Evolutionary conservation across 208 protist species (phyloP).

Genomic region (Vickermania spadyakhi): DNA sequence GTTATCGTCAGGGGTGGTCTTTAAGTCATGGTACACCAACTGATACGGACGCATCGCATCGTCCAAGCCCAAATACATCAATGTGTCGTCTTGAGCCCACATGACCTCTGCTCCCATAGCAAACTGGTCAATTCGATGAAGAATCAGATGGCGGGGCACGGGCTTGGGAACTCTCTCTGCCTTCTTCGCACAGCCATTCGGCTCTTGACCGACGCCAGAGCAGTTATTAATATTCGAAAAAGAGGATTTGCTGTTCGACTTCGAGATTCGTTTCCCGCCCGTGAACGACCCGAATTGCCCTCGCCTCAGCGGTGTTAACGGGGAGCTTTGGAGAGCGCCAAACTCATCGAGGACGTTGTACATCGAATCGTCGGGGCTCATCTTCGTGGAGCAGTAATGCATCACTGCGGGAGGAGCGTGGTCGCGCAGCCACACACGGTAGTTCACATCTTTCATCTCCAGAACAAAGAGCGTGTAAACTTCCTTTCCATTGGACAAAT

Average conservation of each 20-base stretch:
- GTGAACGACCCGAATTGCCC: not conserved
- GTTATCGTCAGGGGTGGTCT: conserved; percentile 4
- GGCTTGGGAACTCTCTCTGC: not conserved
- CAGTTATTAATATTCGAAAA: no score
- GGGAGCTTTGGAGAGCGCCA: not conserved
- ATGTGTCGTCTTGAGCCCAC: conserved; percentile 24
- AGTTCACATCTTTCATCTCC: conserved; percentile 40
- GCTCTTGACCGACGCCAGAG: no score
- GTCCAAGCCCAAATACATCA: conserved; percentile 58
- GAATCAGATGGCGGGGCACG: conserved; percentile 21
- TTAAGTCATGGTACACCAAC: conserved; percentile 54
- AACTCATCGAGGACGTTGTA: conserved; percentile 14
- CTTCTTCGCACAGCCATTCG: not conserved
- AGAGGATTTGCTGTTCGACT: not conserved
- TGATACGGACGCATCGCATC: conserved; percentile 35
- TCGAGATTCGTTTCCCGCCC: not conserved
- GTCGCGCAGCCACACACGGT: conserved; percentile 25
- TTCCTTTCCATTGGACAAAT: conserved; percentile 56
- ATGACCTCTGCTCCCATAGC: conserved; percentile 41
- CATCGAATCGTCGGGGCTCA: conserved; percentile 21
- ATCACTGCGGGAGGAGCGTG: conserved; percentile 9
- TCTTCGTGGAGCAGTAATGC: conserved; percentile 25
- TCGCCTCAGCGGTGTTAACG: not conserved
- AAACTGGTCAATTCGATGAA: conserved; percentile 41
- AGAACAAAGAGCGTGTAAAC: conserved; percentile 52